These are phyloP conservation scores for Aspergillus sp. DNA, from an alignment of 2,329 filamentous ascomycete species.

Conservation along the genomic window DNA sequence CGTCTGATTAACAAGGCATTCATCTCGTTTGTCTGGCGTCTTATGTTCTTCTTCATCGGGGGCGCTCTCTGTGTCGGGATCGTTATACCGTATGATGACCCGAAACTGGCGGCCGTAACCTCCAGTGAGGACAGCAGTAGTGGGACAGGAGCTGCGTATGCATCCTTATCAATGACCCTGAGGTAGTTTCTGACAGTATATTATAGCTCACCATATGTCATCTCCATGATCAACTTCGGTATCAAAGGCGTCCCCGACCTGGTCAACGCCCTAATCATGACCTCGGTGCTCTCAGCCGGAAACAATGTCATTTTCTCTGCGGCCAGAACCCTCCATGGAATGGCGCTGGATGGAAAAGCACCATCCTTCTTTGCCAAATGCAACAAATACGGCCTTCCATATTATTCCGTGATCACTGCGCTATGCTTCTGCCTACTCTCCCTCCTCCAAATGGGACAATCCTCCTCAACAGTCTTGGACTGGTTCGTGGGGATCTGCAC, in stretches of 20 bases:
- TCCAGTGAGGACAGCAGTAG: background rate
- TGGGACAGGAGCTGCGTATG: background rate
- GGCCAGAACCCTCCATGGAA: background rate
- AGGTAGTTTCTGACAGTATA: background rate
- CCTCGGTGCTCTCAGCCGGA: background rate
- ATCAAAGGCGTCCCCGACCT: background rate
- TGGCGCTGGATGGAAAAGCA: background rate
- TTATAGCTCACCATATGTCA: conserved; percentile 1
- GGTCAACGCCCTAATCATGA: conserved; percentile 3
- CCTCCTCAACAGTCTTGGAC: background rate
- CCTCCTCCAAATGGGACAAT: background rate
- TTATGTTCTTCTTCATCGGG: conserved; percentile 3
- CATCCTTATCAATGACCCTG: no score
- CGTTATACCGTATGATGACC: background rate
- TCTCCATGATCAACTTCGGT: background rate
- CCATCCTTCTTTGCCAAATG: background rate
- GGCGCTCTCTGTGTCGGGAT: background rate
- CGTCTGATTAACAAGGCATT: background rate
- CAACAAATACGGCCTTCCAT: background rate
- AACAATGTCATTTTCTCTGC: background rate
- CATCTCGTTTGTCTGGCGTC: background rate
- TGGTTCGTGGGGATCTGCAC: conserved; percentile 2
- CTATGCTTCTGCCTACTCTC: background rate
- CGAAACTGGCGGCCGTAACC: background rate
- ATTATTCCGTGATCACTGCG: background rate